phyloP scores from a whole-genome alignment of 2,329 filamentous ascomycete species.

The Celoporthe dispersa region DNA sequence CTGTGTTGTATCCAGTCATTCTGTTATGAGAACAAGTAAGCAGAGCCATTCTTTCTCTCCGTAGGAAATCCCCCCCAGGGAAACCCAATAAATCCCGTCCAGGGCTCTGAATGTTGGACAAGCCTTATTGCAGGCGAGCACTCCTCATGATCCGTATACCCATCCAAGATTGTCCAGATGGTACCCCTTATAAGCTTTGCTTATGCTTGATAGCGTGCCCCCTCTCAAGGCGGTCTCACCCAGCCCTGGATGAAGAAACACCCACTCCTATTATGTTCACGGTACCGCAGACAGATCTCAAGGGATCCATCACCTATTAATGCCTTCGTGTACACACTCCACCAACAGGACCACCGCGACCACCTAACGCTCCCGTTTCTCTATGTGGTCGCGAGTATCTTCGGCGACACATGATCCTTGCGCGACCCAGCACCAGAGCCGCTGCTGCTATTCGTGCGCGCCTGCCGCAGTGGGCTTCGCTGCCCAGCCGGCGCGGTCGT shows the following conservation, averaged over 20 bases:
- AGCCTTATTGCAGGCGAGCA: neutral
- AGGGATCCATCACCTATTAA: neutral
- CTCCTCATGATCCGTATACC: neutral
- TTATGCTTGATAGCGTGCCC: neutral
- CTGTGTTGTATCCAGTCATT: neutral
- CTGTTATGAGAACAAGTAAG: constrained; percentile 1
- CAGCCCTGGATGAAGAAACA: neutral
- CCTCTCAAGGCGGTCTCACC: neutral
- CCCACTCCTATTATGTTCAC: too few relatives aligned
- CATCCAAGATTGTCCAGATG: neutral
- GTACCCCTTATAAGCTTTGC: too few relatives aligned
- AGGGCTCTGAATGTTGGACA: neutral
- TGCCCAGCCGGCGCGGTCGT: constrained; percentile 6
- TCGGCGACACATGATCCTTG: constrained; percentile 1
- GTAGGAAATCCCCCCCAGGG: neutral
- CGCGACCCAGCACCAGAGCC: neutral
- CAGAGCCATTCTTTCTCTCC: neutral
- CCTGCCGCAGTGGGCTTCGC: constrained; percentile 11
- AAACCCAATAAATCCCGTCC: neutral
- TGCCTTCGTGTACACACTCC: too few relatives aligned
- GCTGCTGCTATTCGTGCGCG: constrained; percentile 4
- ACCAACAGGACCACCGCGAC: neutral
- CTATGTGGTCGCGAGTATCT: neutral
- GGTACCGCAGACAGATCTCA: neutral
- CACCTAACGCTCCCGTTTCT: neutral